Percentiles rank a stretch among this genome's conserved stretches.
Conservation (phyloP, 1,284 basidiomycete species). For the Rugosomyces carneus region DNA sequence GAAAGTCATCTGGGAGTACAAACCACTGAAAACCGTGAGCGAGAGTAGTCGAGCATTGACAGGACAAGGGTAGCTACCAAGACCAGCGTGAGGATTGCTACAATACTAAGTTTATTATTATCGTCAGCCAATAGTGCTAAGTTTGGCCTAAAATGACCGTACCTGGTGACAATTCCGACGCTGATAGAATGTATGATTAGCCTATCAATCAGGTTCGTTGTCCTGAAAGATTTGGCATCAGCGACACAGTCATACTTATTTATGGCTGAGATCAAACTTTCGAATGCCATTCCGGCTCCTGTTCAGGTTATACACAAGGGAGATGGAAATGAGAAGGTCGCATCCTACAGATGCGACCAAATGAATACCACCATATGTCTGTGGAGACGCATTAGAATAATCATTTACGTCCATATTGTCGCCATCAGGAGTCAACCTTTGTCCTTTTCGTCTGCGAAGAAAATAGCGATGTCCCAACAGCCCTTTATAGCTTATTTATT, state of each 20-base stretch:
- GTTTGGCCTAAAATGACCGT: neutral
- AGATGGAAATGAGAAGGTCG: constrained; percentile 6
- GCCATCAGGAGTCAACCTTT: neutral
- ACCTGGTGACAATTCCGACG: constrained; percentile 9
- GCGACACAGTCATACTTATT: neutral
- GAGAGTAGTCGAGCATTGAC: neutral
- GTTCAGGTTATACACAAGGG: constrained; percentile 10
- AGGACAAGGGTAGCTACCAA: constrained; percentile 2
- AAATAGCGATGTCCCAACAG: neutral
- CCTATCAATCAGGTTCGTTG: constrained; percentile 8
- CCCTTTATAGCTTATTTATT: neutral
- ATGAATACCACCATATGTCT: constrained; percentile 4
- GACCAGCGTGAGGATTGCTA: constrained; percentile 6
- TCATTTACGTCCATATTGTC: too few species aligned
- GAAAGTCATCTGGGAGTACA: constrained; percentile 1
- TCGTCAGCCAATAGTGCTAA: neutral
- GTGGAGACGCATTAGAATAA: neutral
- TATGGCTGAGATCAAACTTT: neutral
- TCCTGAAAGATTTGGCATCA: neutral
- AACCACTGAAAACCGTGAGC: neutral
- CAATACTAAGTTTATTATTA: neutral
- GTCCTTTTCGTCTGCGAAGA: neutral
- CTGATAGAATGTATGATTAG: constrained; percentile 9
- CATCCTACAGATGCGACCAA: constrained; percentile 6
- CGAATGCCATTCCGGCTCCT: constrained; percentile 7